Evolutionary conservation across 148 eudicot species (phyloP).

Genomic region (Rhododendron mucronatum): DNA sequence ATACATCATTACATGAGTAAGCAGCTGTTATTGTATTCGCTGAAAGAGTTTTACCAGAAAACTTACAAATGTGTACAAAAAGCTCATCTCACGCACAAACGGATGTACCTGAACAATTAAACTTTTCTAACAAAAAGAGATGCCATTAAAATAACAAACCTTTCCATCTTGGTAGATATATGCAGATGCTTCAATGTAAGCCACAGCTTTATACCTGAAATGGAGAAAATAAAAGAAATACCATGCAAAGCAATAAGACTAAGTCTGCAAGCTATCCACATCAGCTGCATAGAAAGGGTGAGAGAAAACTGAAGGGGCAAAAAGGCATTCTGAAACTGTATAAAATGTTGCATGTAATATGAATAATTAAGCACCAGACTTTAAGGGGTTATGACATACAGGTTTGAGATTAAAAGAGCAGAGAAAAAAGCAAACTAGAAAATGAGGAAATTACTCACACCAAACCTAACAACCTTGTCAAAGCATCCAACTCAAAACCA

Average conservation of each 20-base stretch:
- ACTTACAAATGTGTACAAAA: not conserved
- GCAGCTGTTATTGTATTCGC: not conserved
- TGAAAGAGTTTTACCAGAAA: not conserved
- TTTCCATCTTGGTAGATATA: slow-evolving; percentile 95
- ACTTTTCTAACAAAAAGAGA: not conserved
- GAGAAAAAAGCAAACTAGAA: not conserved
- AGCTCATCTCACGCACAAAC: not conserved
- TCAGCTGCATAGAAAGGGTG: not conserved
- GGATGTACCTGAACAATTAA: not conserved
- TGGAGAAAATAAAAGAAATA: not conserved
- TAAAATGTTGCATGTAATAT: not conserved
- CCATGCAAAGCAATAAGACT: not conserved
- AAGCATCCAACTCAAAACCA: not conserved
- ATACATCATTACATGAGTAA: not conserved
- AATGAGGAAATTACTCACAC: not conserved
- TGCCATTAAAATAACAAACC: slow-evolving; percentile 38
- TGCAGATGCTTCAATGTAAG: slow-evolving; percentile 95
- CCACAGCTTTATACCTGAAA: slow-evolving; percentile 92
- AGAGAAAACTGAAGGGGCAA: not conserved
- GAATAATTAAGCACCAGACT: not conserved
- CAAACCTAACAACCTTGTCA: not conserved
- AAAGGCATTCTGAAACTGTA: not conserved
- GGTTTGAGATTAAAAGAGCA: too few species aligned
- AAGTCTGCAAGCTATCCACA: not conserved
- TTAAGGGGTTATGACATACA: not conserved